Conservation (phyloP, 2,329 filamentous ascomycete species). For the Cladosporium austrohemisphaericum region DNA sequence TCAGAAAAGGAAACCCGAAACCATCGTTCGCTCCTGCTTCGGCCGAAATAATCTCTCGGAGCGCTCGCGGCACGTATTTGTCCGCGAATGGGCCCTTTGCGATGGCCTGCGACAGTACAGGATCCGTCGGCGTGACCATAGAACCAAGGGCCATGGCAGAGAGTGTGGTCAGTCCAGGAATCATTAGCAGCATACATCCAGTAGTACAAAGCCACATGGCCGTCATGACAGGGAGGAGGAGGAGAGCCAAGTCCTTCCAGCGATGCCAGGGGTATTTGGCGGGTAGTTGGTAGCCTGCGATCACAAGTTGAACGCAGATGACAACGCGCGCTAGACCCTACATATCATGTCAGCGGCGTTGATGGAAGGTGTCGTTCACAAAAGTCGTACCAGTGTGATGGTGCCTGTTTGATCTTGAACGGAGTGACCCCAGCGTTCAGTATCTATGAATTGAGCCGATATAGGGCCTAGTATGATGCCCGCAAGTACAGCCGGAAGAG, state of each 20-base stretch:
- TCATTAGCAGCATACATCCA: constrained; percentile 67
- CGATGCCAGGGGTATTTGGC: constrained; percentile 70
- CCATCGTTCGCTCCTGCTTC: constrained; percentile 86
- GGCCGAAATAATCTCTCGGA: constrained; percentile 61
- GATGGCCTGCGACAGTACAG: constrained; percentile 77
- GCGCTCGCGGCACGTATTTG: constrained; percentile 72
- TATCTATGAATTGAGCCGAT: constrained; percentile 69
- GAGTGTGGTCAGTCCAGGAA: constrained; percentile 65
- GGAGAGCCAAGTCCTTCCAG: constrained; percentile 68
- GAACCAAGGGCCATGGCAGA: constrained; percentile 74
- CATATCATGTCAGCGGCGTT: background rate
- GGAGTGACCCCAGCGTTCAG: constrained; percentile 63
- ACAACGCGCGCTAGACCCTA: constrained; percentile 74
- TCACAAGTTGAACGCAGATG: constrained; percentile 78
- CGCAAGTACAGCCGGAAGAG: constrained; percentile 75
- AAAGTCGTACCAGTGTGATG: constrained; percentile 58
- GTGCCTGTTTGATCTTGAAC: constrained; percentile 56
- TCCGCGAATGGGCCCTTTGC: constrained; percentile 89
- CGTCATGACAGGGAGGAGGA: constrained; percentile 77
- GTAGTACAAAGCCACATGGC: constrained; percentile 78
- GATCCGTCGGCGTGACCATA: constrained; percentile 83
- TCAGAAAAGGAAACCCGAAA: constrained; percentile 78
- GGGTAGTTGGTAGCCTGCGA: constrained; percentile 80
- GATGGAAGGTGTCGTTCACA: background rate
- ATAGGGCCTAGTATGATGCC: constrained; percentile 72